phyloP scores from a whole-genome alignment of 2,329 filamentous ascomycete genomes.

The Elsinoe necatrix region DNA sequence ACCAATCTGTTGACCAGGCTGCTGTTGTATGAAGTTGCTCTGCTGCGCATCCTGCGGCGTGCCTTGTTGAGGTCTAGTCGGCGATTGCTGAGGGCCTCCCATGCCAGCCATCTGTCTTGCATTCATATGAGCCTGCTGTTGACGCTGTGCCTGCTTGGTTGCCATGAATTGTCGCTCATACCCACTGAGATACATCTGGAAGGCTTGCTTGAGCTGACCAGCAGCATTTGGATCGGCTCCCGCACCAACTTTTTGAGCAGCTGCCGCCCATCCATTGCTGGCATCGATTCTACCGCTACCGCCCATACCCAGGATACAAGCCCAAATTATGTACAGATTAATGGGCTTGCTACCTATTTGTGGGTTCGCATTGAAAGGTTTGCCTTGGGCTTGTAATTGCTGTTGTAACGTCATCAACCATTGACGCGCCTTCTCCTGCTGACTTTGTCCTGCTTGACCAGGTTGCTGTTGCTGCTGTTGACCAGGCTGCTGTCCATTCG shows the following conservation, averaged over 20 bases:
- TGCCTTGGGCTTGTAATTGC: constrained; percentile 68
- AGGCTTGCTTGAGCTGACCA: constrained; percentile 61
- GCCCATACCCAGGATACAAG: constrained; percentile 64
- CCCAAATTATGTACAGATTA: constrained; percentile 69
- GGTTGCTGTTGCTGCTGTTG: constrained; percentile 21
- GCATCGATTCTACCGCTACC: constrained; percentile 67
- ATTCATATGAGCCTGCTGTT: constrained; percentile 28
- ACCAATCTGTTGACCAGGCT: constrained; percentile 21
- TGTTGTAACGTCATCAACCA: constrained; percentile 61
- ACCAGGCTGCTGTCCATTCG: constrained; percentile 23
- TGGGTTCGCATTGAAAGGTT: constrained; percentile 67
- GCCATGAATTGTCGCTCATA: constrained; percentile 65
- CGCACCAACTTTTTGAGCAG: constrained; percentile 49
- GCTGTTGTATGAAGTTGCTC: constrained; percentile 22
- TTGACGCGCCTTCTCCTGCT: constrained; percentile 22
- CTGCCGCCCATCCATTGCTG: constrained; percentile 62
- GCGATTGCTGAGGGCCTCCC: constrained; percentile 25
- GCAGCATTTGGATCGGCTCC: constrained; percentile 52
- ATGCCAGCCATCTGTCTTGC: constrained; percentile 35
- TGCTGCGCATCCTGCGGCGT: constrained; percentile 16
- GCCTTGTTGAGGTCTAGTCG: constrained; percentile 23
- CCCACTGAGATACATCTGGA: constrained; percentile 64
- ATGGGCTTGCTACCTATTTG: constrained; percentile 64
- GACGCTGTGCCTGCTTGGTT: constrained; percentile 40
- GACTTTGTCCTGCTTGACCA: constrained; percentile 13